A percentile compares a stretch with the other conserved stretches of the same genome.
Conservation (phyloP, 768 basidiomycete species). For the Xanthoconium stramineum region DNA sequence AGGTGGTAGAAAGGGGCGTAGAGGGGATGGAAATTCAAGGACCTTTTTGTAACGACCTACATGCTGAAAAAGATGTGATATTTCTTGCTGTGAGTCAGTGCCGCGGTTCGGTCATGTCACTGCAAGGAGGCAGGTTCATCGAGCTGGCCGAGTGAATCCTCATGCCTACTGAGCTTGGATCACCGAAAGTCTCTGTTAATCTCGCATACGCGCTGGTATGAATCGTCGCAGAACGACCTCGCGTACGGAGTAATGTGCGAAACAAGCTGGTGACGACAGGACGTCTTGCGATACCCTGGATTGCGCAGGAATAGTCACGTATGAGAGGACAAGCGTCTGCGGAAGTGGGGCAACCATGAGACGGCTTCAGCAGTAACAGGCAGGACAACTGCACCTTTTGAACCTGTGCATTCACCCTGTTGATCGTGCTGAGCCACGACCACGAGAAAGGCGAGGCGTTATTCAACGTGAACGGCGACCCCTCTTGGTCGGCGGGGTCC, state of each 20-base stretch:
- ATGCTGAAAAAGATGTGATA: not conserved
- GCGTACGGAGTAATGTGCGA: slow-evolving; percentile 73
- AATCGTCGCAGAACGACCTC: slow-evolving; percentile 86
- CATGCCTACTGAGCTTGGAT: not conserved
- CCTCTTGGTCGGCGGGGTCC: slow-evolving; percentile 65
- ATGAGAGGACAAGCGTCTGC: slow-evolving; percentile 86
- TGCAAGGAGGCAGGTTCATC: not conserved
- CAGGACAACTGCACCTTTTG: slow-evolving; percentile 74
- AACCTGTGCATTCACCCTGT: slow-evolving; percentile 94
- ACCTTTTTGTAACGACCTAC: slow-evolving; percentile 17
- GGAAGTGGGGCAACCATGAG: slow-evolving; percentile 1
- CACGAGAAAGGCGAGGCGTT: slow-evolving; percentile 77
- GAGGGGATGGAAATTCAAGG: not conserved
- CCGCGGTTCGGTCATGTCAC: not conserved
- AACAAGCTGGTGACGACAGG: slow-evolving; percentile 68
- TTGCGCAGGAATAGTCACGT: slow-evolving; percentile 87
- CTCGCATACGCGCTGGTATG: slow-evolving; percentile 90
- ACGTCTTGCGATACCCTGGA: slow-evolving; percentile 50
- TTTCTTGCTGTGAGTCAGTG: not conserved
- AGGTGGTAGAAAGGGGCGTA: not conserved
- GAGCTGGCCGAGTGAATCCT: not conserved
- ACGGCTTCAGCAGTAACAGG: not conserved
- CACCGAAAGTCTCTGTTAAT: slow-evolving; percentile 37
- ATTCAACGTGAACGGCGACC: slow-evolving; percentile 61
- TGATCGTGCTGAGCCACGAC: slow-evolving; percentile 97